These are phyloP conservation scores for Heliamphora exappendiculata DNA, from an alignment of 148 eudicot species.

Conservation along the genomic window DNA sequence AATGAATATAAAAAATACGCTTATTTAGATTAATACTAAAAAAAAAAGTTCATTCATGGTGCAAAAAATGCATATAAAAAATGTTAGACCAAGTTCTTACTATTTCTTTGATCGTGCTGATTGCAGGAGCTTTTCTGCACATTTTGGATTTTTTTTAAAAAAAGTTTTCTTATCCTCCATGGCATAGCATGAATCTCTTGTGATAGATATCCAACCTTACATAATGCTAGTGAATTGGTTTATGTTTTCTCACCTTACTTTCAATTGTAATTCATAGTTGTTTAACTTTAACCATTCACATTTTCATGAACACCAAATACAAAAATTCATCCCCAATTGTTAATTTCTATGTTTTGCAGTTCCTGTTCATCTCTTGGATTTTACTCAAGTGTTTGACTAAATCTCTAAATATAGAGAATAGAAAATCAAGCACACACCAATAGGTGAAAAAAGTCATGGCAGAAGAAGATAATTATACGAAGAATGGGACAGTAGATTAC, in stretches of 20 bases:
- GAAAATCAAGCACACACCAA: too few species aligned
- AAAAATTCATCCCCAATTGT: background rate
- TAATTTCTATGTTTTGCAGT: background rate
- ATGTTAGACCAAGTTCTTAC: too few species aligned
- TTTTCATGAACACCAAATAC: background rate
- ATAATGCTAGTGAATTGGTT: background rate
- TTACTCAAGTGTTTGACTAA: background rate
- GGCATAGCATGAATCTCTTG: too few species aligned
- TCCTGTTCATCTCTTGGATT: background rate
- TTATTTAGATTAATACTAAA: too few species aligned
- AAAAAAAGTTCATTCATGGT: too few species aligned
- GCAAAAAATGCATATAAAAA: too few species aligned
- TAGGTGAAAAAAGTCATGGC: slow-evolving; percentile 7
- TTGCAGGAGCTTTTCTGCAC: too few species aligned
- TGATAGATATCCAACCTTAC: too few species aligned
- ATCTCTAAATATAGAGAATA: background rate
- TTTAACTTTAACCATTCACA: background rate
- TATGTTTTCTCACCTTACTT: background rate
- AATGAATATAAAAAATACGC: too few species aligned
- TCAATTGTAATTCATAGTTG: background rate
- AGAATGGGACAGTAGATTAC: slow-evolving; percentile 45
- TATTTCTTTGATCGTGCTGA: too few species aligned
- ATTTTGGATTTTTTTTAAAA: too few species aligned
- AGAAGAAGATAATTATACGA: slow-evolving; percentile 34
- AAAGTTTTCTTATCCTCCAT: too few species aligned